Base-by-base conservation (phyloP, 768 basidiomycete species). In the Russula abietina region DNA sequence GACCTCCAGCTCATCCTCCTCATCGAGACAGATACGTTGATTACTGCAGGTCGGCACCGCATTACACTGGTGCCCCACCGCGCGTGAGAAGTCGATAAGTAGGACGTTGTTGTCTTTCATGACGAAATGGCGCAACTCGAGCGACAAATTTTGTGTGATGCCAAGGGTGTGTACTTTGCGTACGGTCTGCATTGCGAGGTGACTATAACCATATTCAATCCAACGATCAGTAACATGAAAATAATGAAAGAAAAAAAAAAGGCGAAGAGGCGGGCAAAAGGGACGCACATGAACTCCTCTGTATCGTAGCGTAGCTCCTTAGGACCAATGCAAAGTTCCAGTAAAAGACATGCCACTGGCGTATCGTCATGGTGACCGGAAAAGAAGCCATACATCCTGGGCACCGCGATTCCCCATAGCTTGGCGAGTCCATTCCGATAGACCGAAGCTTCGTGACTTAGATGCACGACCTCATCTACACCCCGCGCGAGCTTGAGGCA, bases 301-400 rank as follows among this genome's bases (percentile, higher is more conserved):
- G 48, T 10, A 56, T 60, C 54, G 9, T 6, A 11, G 22, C 19
- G 30, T 5, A 19, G n/a, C 16, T 4, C 39, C 38, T 10, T 43
- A 32, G 57, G 54, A 2, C 54, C 59, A 12, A 33, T 8, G 32
- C 63, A 64, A 8, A 64, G 58, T 26, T 64, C 63, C 8, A 64
- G 54, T 48, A 64, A 12, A 17, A 64, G 63, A 26, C 58, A 64
- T 3, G 48, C 63, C 41, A 64, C 63, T 0, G 54, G 58, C 3
- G 19, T n/a, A 17, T 64, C 48, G 3, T 64, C 48, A 39, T 36
- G 17, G 32, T 60, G 49, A 6, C 63, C 58, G 0, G 60, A 38
- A 41, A 64, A 64, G 22, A 55, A 60, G 3, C 63, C 63, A 53
- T 64, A 64, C 63, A 64, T 64, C 41, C 14, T 60, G 3, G 63